Conservation (phyloP, 1,139 yeast genomes). For the Protomyces lactucae-debilis region DNA sequence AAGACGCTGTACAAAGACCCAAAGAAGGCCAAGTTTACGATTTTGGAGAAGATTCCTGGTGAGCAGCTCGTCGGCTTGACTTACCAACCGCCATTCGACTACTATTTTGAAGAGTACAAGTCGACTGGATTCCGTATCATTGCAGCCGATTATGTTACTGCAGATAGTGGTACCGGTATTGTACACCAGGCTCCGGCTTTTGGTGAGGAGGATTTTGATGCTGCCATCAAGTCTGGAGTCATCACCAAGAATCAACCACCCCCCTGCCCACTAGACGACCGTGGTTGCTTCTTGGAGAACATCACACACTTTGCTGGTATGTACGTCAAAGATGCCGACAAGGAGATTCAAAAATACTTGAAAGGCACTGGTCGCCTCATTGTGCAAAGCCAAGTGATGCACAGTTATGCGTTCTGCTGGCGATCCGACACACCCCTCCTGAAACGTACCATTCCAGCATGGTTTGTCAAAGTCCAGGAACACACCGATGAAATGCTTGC, state of each 20-base stretch:
- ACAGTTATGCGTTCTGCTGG: constrained; percentile 99
- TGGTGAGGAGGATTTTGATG: constrained; percentile 97
- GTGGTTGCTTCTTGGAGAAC: constrained; percentile 71
- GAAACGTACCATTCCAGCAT: constrained; percentile 95
- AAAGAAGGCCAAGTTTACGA: constrained; percentile 75
- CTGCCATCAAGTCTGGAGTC: constrained; percentile 69
- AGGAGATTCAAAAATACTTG: constrained; percentile 75
- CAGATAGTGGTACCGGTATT: constrained; percentile 97
- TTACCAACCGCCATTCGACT: constrained; percentile 78
- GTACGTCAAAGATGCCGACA: constrained; percentile 95
- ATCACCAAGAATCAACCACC: constrained; percentile 64
- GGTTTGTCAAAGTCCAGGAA: constrained; percentile 91
- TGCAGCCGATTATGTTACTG: constrained; percentile 76
- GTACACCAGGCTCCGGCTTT: constrained; percentile 98
- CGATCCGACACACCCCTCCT: constrained; percentile 97
- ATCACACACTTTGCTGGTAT: constrained; percentile 73
- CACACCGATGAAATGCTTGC: constrained; percentile 83
- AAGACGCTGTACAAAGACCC: constrained; percentile 90
- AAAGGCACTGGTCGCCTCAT: constrained; percentile 73
- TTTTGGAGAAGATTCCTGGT: constrained; percentile 77
- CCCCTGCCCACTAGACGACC: constrained; percentile 92
- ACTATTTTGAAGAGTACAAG: constrained; percentile 68
- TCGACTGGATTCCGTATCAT: constrained; percentile 78
- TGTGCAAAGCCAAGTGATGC: constrained; percentile 76
- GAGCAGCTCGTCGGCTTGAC: constrained; percentile 68